Evolutionary conservation across 2,329 filamentous ascomycete genomes (phyloP).

Genomic region (Ascocoryne sarcoides): DNA sequence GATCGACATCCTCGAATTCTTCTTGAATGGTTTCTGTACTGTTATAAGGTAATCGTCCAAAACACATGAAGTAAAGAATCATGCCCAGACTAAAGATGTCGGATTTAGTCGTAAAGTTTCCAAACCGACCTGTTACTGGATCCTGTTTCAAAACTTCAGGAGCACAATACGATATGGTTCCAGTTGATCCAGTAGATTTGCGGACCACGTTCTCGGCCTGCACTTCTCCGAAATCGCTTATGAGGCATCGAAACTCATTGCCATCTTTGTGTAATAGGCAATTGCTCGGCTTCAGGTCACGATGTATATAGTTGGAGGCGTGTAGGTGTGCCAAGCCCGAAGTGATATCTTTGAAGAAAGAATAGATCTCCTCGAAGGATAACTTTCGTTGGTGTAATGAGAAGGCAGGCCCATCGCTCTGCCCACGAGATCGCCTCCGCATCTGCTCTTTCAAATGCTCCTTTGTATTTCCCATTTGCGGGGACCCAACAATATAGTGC

Average conservation of each 20-base stretch:
- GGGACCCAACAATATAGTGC: slow-evolving; percentile 67
- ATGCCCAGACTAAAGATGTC: slow-evolving; percentile 98
- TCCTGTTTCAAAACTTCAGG: slow-evolving; percentile 78
- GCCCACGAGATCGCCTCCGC: slow-evolving; percentile 71
- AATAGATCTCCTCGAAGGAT: slow-evolving; percentile 88
- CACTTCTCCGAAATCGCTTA: slow-evolving; percentile 97
- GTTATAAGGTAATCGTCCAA: slow-evolving; percentile 75
- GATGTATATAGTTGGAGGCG: slow-evolving; percentile 84
- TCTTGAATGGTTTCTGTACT: slow-evolving; percentile 81
- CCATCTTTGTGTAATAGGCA: slow-evolving; percentile 76
- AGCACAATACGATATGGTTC: slow-evolving; percentile 95
- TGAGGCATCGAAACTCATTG: slow-evolving; percentile 66
- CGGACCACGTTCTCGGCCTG: slow-evolving; percentile 73
- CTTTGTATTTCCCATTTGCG: slow-evolving; percentile 55
- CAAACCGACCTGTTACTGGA: slow-evolving; percentile 56
- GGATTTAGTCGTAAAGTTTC: slow-evolving; percentile 93
- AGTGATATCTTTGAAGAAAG: slow-evolving; percentile 91
- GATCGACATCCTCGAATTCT: slow-evolving; percentile 84
- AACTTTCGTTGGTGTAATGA: slow-evolving; percentile 30
- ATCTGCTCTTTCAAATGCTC: slow-evolving; percentile 85
- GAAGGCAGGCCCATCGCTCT: slow-evolving; percentile 47
- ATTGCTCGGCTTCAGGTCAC: slow-evolving; percentile 93
- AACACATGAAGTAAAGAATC: slow-evolving; percentile 98
- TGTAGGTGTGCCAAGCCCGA: slow-evolving; percentile 87
- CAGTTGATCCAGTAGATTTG: slow-evolving; percentile 87